Evolutionary conservation across 1,284 basidiomycete species (phyloP), one percentile per base, ranked within the genome.

Genomic region (Cystobasidium slooffiae): DNA sequence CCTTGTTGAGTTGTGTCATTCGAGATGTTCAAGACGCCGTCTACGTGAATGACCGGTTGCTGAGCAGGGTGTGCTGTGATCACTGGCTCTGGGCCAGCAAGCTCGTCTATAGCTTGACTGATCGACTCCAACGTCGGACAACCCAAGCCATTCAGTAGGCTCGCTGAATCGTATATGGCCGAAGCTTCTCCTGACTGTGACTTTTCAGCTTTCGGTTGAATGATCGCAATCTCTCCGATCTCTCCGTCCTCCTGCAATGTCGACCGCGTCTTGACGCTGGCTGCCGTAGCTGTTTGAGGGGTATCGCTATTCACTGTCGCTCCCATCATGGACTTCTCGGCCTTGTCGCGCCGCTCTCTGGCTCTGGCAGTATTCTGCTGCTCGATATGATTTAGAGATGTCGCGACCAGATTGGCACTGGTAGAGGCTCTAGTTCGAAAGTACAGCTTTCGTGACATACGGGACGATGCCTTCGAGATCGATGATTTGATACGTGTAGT

Each of bases 351-450:
- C 44, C 55, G 20, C 20, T 68, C 44, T 31, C 55, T 41, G 1
- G 43, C 55, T 16, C 55, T 49, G 31, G 62, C 72, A 37, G 31
- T 69, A 37, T 37, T 51, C 6, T 47, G 24, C 4, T 43, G 14
- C 12, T 75, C 74, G 22, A 75, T 65, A 31, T 70, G 37, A 6
- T 43, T 24, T 0, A 49, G 43, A 10, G 61, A 43, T n/a, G 37
- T 37, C n/a, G n/a, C 31, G 6, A 20, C 61, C n/a, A 63, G 24
- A 22, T 63, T 24, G n/a, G 20, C 14, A 24, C 9, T 20, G 12
- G 43, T 22, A 41, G 39, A 37, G 9, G 18, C 24, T 9, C 10
- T 7, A 3, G 61, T 37, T 31, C 31, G 61, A 49, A 63, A 63
- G 41, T 47, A 63, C 16, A 63, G 61, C 20, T 49, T 63, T 12